A percentile compares a stretch with the other conserved stretches of the same genome.
Conservation (phyloP, 148 eudicot genomes). For the Vaccinium darrowii region DNA sequence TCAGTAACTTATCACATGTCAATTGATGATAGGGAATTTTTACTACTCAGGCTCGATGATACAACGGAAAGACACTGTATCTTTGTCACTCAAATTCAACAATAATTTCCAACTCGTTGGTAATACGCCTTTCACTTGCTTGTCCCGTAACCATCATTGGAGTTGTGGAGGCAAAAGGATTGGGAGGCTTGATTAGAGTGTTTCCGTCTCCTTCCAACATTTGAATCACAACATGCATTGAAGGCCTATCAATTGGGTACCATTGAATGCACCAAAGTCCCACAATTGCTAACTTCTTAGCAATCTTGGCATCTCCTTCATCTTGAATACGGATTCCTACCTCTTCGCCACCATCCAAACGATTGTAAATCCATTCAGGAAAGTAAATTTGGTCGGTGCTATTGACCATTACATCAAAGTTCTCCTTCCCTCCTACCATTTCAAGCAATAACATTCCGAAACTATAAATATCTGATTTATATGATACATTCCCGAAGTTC, state of each 20-base stretch:
- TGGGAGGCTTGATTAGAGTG: conserved; percentile 10
- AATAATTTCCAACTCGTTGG: neutral
- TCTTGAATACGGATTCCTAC: conserved; percentile 3
- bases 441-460: conserved; percentile 32
- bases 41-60: too few relatives aligned
- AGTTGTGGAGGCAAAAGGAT: conserved; percentile 4
- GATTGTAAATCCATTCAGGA: conserved; percentile 28
- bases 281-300: conserved; percentile 22
- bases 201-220: conserved; percentile 12
- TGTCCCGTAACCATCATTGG: neutral
- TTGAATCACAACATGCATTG: conserved; percentile 25
- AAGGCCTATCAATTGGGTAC: conserved; percentile 27
- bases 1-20: neutral
- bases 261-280: conserved; percentile 38
- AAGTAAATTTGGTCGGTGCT: conserved; percentile 8
- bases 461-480: conserved; percentile 26
- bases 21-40: neutral
- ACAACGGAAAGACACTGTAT: too few relatives aligned
- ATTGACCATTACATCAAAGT: neutral
- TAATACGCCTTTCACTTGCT: neutral
- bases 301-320: conserved; percentile 19
- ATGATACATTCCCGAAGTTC: conserved; percentile 18
- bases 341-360: conserved; percentile 12
- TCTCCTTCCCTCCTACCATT: conserved; percentile 20
- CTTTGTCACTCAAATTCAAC: neutral